Evolutionary conservation across 495 filamentous ascomycete species (phyloP).

Genomic region (Penicillium simplicissimum): DNA sequence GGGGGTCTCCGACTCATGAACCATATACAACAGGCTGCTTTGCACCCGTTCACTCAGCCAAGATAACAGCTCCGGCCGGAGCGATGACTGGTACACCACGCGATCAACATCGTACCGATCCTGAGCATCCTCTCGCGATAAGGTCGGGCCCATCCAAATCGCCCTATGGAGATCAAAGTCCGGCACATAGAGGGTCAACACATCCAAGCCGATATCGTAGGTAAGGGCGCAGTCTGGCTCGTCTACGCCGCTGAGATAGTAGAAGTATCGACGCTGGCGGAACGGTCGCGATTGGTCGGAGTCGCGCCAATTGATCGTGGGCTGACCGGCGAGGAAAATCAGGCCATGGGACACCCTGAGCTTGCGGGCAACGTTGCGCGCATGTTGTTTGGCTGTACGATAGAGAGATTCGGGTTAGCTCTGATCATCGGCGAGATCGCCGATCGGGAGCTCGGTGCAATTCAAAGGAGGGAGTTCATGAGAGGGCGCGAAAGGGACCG

Average conservation of each 20-base stretch:
- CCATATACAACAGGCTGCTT: slow-evolving; percentile 37
- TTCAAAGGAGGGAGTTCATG: slow-evolving; percentile 4
- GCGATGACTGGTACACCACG: slow-evolving; percentile 62
- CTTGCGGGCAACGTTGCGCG: slow-evolving; percentile 66
- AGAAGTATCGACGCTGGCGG: slow-evolving; percentile 88
- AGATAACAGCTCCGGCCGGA: slow-evolving; percentile 59
- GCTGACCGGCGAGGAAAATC: slow-evolving; percentile 82
- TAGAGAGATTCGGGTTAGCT: slow-evolving; percentile 20
- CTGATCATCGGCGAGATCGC: slow-evolving; percentile 8
- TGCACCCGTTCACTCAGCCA: slow-evolving; percentile 61
- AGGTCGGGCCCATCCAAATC: slow-evolving; percentile 92
- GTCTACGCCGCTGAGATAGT: slow-evolving; percentile 85
- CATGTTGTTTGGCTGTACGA: slow-evolving; percentile 73
- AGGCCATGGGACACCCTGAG: slow-evolving; percentile 63
- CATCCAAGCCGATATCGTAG: slow-evolving; percentile 72
- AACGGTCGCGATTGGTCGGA: slow-evolving; percentile 76
- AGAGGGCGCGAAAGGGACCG: slow-evolving; percentile 9
- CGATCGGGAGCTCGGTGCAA: slow-evolving; percentile 7
- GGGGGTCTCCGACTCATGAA: slow-evolving; percentile 40
- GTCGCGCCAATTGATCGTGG: slow-evolving; percentile 72
- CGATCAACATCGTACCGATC: slow-evolving; percentile 75
- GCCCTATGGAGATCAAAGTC: slow-evolving; percentile 84
- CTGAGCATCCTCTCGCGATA: slow-evolving; percentile 71
- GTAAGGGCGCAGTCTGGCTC: slow-evolving; percentile 80
- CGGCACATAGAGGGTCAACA: slow-evolving; percentile 88